Base-by-base conservation (phyloP, 139 green algal genomes). In the Chlamydomonas schloesseri region DNA sequence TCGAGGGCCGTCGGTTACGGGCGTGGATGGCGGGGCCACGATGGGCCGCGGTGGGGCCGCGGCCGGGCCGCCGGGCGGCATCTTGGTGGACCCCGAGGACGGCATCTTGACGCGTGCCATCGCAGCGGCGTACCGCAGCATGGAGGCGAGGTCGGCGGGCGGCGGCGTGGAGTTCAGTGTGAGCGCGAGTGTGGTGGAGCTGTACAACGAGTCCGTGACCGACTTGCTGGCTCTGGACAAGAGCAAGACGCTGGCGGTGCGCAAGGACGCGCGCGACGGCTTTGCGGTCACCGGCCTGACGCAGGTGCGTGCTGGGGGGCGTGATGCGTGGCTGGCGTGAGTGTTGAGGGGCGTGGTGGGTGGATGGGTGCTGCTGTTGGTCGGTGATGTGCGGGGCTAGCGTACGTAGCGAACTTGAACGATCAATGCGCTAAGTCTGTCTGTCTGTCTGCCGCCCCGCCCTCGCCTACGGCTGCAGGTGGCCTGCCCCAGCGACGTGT, bases 141-240 rank as follows among this genome's bases (percentile, higher is more conserved):
- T 92, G 1, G 50, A 88, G 24, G 72, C 72, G 15, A 73, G 89
- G 23, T n/a, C 33, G 26, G 77, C 23, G 11, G 33, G 37, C 31
- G 31, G 65, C 13, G 24, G 29, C 13, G 28, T 28, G 34, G 65
- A 87, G 72, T 90, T 88, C 37, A 36, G 29, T 15, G 87, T 94
- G 69, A 82, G 58, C 2, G 69, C 70, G 3, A 87, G n/a, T 17
- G 79, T 75, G 53, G 71, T 92, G 58, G 72, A 97, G 88, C 91
- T 97, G 29, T 97, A 97, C 88, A 95, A 97, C 65, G 94, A 97
- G 77, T 36, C 88, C 23, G 93, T 95, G 13, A 92, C 91, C 34
- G 93, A 97, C 83, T 65, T 97, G 83, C 81, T 95, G 58, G 83
- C 73, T 6, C 53, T 81, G 55, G 82, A 92, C 70, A 90, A 84